Percentiles rank a stretch among this genome's conserved stretches.
These are phyloP conservation scores for Solanum lignicaule DNA, from an alignment of 257 asterid species.

Conservation along the genomic window DNA sequence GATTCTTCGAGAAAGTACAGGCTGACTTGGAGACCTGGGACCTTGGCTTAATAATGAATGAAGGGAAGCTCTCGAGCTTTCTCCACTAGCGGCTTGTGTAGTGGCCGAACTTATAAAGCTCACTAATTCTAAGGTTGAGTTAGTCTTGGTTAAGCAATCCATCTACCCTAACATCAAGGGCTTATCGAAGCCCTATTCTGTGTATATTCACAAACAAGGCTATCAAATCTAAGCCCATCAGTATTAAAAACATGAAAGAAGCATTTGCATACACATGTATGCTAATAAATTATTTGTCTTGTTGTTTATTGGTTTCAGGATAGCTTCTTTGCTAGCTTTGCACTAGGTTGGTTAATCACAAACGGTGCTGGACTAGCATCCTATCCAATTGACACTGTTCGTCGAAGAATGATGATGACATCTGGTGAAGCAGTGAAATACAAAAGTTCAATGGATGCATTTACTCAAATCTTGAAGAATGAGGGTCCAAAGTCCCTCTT, in stretches of 20 bases:
- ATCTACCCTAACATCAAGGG: conserved; percentile 11
- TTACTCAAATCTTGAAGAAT: conserved; percentile 28
- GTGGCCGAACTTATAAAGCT: neutral
- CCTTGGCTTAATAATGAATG: neutral
- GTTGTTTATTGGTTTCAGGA: conserved; percentile 7
- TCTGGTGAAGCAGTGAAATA: conserved; percentile 40
- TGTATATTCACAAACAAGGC: neutral
- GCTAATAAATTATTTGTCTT: neutral
- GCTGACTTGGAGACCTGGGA: neutral
- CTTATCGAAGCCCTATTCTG: neutral
- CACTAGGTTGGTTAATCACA: conserved; percentile 30
- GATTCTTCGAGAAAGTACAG: neutral
- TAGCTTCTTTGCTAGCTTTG: conserved; percentile 36
- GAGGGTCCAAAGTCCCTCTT: conserved; percentile 32
- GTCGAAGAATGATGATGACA: conserved; percentile 47
- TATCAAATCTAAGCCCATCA: neutral
- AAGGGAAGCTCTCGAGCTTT: neutral
- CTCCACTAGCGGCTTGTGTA: neutral
- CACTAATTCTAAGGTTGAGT: neutral
- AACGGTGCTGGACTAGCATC: conserved; percentile 41
- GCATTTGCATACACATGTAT: neutral
- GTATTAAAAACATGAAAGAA: neutral
- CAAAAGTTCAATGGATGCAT: conserved; percentile 32
- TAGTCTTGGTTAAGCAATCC: neutral
- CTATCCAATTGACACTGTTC: conserved; percentile 32